Evolutionary conservation across 2,329 filamentous ascomycete species (phyloP), one percentile per base, ranked within the genome.

Genomic region (Penicillium paneum): DNA sequence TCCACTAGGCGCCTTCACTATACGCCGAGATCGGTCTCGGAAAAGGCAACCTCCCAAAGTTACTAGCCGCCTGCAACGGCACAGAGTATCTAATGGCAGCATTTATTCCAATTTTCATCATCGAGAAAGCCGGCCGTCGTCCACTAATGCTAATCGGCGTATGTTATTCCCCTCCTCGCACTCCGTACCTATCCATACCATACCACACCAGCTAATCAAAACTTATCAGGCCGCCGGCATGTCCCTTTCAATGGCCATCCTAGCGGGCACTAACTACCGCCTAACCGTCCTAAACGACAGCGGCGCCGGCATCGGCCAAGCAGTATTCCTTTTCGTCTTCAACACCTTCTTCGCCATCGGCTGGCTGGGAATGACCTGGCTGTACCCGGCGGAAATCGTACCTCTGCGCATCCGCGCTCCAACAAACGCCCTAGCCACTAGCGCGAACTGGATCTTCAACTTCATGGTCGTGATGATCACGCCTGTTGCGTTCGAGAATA

Each of bases 61-160:
- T 80, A 8, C 61, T 81, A 5, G 77, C 78, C n/a, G 78, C 76
- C 5, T 71, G 69, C 54, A 79, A 79, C 57, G 78, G 78, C 8
- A 79, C 77, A 0, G 77, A 79, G 43, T 80, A 80, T 63, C 78
- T 80, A 52, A 38, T 78, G 29, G 76, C 77, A 8, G 77, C 76
- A 3, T 76, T 72, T 60, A 70, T 80, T 36, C 72, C 77, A 3
- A 71, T 80, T 34, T 77, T 77, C 56, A 73, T 74, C 5, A 75
- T 80, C 52, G 77, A 80, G 57, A 74, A 71, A 54, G 67, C 76
- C 36, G 77, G 77, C 13, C 74, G 88, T 29, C 80, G 87, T n/a
- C 83, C 83, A 67, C 79, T 90, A 55, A 89, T 90, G 85, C 72
- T 90, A 13, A 83, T 88, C 61, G 86, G 86, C 45, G 82, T 62